Evolutionary conservation across 495 filamentous ascomycete genomes (phyloP).

Genomic region (Mycothermus thermophilus): DNA sequence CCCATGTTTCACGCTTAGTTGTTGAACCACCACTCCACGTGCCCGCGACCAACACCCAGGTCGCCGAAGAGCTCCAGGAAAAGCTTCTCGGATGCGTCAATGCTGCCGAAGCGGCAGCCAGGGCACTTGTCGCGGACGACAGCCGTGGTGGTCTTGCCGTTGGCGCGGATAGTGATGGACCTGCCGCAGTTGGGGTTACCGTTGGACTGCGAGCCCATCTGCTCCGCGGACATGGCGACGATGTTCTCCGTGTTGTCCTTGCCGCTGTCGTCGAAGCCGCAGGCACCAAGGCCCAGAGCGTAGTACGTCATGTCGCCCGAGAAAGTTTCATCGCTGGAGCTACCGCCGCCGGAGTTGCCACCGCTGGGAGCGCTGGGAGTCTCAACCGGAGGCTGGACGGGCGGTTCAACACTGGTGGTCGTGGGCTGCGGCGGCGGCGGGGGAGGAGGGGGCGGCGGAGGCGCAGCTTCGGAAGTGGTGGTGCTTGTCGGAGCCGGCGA

Average conservation of each 20-base stretch:
- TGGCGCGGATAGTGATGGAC: conserved; percentile 43
- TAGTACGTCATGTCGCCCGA: conserved; percentile 33
- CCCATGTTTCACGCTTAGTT: too few relatives aligned
- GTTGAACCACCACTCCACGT: conserved; percentile 30
- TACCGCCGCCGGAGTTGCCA: background rate
- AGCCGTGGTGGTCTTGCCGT: conserved; percentile 42
- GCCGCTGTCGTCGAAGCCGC: conserved; percentile 30
- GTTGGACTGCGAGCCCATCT: conserved; percentile 33
- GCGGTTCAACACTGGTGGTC: background rate
- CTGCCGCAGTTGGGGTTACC: conserved; percentile 52
- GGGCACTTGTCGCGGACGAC: conserved; percentile 62
- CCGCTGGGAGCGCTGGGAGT: conserved; percentile 1
- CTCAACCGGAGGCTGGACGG: conserved; percentile 1
- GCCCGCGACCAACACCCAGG: conserved; percentile 21
- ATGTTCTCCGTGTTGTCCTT: conserved; percentile 28
- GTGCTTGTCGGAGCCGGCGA: conserved; percentile 5
- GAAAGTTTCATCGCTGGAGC: background rate
- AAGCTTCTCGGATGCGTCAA: conserved; percentile 35
- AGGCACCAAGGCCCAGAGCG: conserved; percentile 30
- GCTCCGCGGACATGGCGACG: conserved; percentile 28
- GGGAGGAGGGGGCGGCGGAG: conserved; percentile 7
- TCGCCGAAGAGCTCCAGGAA: conserved; percentile 31
- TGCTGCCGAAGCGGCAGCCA: conserved; percentile 38
- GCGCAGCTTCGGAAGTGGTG: conserved; percentile 4
- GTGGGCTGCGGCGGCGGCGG: background rate